phyloP scores from a whole-genome alignment of 169 alveolate species.

The Babesia caballi region DNA sequence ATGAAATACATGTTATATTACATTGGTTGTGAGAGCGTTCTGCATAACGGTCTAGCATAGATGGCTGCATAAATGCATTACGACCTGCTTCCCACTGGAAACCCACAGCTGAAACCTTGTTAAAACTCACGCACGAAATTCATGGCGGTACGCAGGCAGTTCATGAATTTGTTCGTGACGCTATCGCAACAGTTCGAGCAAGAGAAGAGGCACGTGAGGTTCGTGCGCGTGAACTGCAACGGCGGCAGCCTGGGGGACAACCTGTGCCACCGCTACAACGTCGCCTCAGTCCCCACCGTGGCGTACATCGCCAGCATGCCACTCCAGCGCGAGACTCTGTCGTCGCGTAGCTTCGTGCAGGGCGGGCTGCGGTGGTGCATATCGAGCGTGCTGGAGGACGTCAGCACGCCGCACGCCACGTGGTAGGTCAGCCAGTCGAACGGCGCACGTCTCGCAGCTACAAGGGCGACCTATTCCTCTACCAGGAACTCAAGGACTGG shows the following conservation, averaged over 20 bases:
- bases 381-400: constrained; percentile 7
- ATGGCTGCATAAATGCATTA: no score
- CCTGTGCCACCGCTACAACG: constrained; percentile 47
- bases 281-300: constrained; percentile 38
- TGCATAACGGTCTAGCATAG: no score
- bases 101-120: no score
- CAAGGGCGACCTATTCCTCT: constrained; percentile 52
- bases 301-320: constrained; percentile 28
- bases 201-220: constrained; percentile 23
- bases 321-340: constrained; percentile 27
- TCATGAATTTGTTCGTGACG: constrained; percentile 12
- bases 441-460: not conserved
- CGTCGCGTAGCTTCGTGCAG: not conserved
- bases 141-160: no score
- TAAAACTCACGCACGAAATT: no score
- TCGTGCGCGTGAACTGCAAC: constrained; percentile 45
- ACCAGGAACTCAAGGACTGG: constrained; percentile 52
- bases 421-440: not conserved
- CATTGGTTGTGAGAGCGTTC: no score
- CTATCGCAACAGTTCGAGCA: constrained; percentile 30
- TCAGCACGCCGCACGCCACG: constrained; percentile 25
- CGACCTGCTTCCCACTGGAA: no score
- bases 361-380: constrained; percentile 5
- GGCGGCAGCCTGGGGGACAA: constrained; percentile 3
- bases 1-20: no score